Base-by-base conservation (phyloP, 805 yeast species). In the Pichia sporocuriosa region DNA sequence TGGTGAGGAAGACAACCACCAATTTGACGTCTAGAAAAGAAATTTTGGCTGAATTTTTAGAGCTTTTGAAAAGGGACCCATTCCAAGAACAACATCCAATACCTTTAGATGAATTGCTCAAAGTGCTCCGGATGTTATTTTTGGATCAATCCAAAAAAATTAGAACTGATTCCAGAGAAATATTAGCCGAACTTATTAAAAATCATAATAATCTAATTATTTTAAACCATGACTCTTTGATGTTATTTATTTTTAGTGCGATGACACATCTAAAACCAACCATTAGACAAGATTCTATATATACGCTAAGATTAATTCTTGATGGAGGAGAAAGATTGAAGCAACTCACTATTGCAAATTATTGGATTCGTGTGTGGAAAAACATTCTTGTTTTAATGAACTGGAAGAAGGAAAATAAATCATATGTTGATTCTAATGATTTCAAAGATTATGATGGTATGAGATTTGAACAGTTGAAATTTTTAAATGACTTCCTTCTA, bases 191-290 rank as follows among this genome's bases (percentile, higher is more conserved):
- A 26, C 12, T 48, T 6, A 43, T 48, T 21, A 38, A 43, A 13
- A 10, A 33, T n/a, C 43, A 41, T 33, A 36, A 38, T 22, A 48
- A 48, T 39, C 23, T 83, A 22, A 61, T 83, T 45, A 75, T 73
- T 42, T 59, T 83, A 21, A 86, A 83, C 65, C 66, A 79, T 54
- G 64, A 77, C 46, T 62, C 72, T 17, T 56, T 83, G 41, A 71
- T 84, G n/a, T 68, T 90, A 24, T 89, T 83, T 58, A 69, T 90
- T 15, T 84, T 83, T 51, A 81, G 90, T 39, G 94, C 96, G 3
- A 90, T 93, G 96, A 84, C 97, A 15, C 97, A 93, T 58, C 83
- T 93, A 31, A 73, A 73, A 24, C 79, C 87, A 1, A 78, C 77
- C 4, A 79, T 93, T 22, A 73, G 96, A 42, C 74, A 76, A 34